Percentiles rank a stretch among this genome's conserved stretches.
Conservation (phyloP, 495 filamentous ascomycete genomes). For the Cercophora scortea region DNA sequence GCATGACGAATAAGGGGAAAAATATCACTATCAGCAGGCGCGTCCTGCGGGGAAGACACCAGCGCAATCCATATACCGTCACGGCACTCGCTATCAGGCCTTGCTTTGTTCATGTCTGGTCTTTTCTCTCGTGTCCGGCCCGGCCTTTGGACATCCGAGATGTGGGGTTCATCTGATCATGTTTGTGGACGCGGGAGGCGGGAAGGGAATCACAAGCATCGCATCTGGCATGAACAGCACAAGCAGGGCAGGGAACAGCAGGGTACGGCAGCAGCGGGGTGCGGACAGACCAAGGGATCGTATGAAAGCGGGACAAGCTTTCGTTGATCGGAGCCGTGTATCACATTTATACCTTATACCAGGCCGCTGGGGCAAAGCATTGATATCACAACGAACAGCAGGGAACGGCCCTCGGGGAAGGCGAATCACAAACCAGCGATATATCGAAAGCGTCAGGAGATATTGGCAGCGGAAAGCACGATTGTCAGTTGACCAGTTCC, state of each 20-base stretch:
- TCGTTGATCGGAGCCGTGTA: slow-evolving; percentile 15
- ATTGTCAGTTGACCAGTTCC: slow-evolving; percentile 17
- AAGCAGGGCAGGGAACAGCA: slow-evolving; percentile 1
- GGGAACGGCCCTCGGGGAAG: slow-evolving; percentile 1
- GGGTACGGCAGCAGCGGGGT: background rate
- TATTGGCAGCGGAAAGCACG: slow-evolving; percentile 5
- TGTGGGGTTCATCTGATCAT: slow-evolving; percentile 12
- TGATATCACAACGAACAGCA: slow-evolving; percentile 9
- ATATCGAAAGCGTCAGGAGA: slow-evolving; percentile 10
- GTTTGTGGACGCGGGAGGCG: background rate
- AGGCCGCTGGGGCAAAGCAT: slow-evolving; percentile 12
- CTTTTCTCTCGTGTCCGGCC: slow-evolving; percentile 1
- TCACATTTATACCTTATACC: slow-evolving; percentile 22
- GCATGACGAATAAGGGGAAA: background rate
- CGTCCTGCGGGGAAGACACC: too few relatives aligned
- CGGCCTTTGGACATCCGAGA: slow-evolving; percentile 7
- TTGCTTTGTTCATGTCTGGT: slow-evolving; percentile 6
- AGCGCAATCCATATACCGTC: background rate
- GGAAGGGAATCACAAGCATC: too few relatives aligned
- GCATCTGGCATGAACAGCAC: too few relatives aligned
- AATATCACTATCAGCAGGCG: background rate
- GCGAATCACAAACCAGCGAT: slow-evolving; percentile 16
- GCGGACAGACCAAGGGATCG: slow-evolving; percentile 1
- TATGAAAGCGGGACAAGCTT: slow-evolving; percentile 8
- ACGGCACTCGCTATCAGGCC: background rate